These are phyloP conservation scores for Melaleuca alternifolia DNA, from an alignment of 345 rosid species.

Conservation along the genomic window DNA sequence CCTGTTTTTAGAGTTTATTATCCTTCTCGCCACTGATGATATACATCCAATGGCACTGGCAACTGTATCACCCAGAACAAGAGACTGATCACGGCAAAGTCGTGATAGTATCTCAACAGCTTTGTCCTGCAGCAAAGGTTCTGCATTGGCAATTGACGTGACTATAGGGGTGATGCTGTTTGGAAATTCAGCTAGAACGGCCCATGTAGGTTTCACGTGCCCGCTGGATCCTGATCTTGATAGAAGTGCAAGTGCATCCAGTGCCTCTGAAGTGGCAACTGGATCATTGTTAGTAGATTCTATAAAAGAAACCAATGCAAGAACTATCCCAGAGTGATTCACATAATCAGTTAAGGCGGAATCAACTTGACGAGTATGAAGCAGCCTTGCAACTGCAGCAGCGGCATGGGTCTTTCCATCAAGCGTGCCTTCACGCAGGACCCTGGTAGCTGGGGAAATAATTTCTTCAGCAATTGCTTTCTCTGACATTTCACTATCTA, in stretches of 20 bases:
- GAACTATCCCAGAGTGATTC: conserved; percentile 87
- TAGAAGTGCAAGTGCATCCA: conserved; percentile 87
- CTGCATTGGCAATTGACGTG: conserved; percentile 55
- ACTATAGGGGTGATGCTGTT: conserved; percentile 77
- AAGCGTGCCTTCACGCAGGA: conserved; percentile 83
- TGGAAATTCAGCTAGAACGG: conserved; percentile 78
- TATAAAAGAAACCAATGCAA: conserved; percentile 85
- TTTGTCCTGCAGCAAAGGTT: conserved; percentile 81
- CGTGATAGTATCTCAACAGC: conserved; percentile 87
- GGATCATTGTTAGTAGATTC: conserved; percentile 68
- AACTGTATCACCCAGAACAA: conserved; percentile 70
- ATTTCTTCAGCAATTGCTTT: conserved; percentile 69
- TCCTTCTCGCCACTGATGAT: conserved; percentile 61
- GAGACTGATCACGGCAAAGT: conserved; percentile 78
- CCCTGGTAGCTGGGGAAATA: conserved; percentile 83
- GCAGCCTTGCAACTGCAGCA: conserved; percentile 89
- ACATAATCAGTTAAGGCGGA: conserved; percentile 68
- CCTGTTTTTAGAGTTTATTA: conserved; percentile 43
- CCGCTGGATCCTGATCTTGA: conserved; percentile 56
- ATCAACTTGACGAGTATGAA: conserved; percentile 60
- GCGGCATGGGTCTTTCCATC: conserved; percentile 95
- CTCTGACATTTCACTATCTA: conserved; percentile 78
- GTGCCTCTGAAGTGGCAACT: conserved; percentile 68
- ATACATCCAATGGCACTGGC: conserved; percentile 57
- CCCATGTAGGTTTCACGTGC: conserved; percentile 82